A percentile compares a stretch with the other conserved stretches of the same genome.
Conservation (phyloP, 2,329 filamentous ascomycete genomes). For the Cordyceps militaris region DNA sequence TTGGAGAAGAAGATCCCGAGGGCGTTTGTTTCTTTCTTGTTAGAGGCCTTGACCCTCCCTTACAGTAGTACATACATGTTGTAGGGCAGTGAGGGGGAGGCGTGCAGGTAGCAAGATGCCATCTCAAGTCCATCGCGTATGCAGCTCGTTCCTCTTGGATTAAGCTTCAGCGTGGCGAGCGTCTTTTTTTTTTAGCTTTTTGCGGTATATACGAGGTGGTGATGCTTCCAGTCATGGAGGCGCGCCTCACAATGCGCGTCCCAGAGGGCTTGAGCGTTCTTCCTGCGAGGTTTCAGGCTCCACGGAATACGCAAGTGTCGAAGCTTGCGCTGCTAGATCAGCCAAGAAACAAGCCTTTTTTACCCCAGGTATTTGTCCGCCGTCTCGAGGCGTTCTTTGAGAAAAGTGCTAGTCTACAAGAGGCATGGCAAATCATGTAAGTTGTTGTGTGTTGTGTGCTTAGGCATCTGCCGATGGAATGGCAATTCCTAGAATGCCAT, state of each 20-base stretch:
- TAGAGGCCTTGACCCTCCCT: not conserved
- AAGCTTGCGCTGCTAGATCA: not conserved
- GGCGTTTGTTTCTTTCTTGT: not conserved
- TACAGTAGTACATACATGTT: too few species aligned
- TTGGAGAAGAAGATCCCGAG: not conserved
- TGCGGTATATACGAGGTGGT: not conserved
- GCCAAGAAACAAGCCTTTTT: constrained; percentile 2
- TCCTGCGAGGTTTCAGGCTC: not conserved
- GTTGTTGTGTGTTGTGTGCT: too few species aligned
- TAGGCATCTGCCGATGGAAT: too few species aligned
- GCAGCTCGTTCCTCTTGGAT: not conserved
- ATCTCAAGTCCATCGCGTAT: not conserved
- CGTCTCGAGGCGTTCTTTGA: not conserved
- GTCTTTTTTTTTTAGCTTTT: not conserved
- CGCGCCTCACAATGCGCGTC: not conserved
- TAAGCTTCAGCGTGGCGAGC: not conserved
- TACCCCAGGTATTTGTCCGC: not conserved
- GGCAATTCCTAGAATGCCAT: too few species aligned
- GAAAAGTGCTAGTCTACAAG: too few species aligned
- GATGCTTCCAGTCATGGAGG: not conserved
- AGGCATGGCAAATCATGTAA: too few species aligned
- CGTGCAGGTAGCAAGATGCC: not conserved
- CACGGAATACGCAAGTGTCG: not conserved
- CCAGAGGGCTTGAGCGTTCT: not conserved
- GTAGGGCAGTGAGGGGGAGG: not conserved